Conservation (phyloP, 23 red algal genomes). For the Gracilaria vermiculophylla region DNA sequence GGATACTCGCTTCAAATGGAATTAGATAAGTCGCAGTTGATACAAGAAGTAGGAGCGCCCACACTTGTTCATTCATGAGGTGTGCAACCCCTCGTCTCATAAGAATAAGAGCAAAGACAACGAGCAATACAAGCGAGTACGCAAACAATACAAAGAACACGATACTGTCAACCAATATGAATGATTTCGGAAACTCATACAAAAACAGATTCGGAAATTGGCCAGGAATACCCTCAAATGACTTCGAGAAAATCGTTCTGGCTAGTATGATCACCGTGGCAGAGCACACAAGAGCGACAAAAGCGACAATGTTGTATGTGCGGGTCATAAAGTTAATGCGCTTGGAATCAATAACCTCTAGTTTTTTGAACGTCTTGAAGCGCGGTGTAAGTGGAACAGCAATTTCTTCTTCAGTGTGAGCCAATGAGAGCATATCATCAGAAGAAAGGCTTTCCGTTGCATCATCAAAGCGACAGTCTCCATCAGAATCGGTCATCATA, state of each 20-base stretch:
- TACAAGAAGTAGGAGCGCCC: conserved; percentile 54
- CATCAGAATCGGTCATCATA: conserved; percentile 17
- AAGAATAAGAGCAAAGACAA: conserved; percentile 13
- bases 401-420: conserved; percentile 30
- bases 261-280: conserved; percentile 25
- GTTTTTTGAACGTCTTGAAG: conserved; percentile 36
- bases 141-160: conserved; percentile 27
- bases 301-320: conserved; percentile 21
- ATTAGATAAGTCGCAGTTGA: conserved; percentile 55
- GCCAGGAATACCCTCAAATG: not conserved
- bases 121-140: conserved; percentile 24
- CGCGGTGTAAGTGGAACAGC: conserved; percentile 20
- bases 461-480: conserved; percentile 5
- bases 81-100: not conserved
- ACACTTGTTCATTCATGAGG: conserved; percentile 71
- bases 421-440: conserved; percentile 54
- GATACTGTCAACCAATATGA: conserved; percentile 32
- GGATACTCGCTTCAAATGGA: conserved; percentile 45
- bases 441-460: not conserved
- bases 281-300: conserved; percentile 20
- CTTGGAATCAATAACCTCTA: conserved; percentile 51
- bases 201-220: not conserved
- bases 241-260: conserved; percentile 20
- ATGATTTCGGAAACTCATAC: conserved; percentile 27
- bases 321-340: conserved; percentile 36